Evolutionary conservation across 176 grass and related monocot species (phyloP).

Genomic region (Triticum urartu): DNA sequence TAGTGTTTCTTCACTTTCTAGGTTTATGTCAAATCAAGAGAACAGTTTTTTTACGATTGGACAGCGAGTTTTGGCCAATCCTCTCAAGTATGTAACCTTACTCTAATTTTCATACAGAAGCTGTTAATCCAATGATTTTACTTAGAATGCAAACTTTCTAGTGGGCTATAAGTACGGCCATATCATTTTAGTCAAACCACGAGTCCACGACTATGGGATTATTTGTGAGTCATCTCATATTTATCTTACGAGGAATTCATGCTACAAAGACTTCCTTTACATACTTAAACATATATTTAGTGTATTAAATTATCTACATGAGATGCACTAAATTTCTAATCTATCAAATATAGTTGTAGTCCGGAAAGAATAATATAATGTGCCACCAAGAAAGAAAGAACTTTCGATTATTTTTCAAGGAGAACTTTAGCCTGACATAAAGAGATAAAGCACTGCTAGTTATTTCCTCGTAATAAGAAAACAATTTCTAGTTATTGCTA

Average conservation of each 20-base stretch:
- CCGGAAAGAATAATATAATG: not conserved
- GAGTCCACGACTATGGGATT: not conserved
- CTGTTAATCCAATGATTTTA: not conserved
- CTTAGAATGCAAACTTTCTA: not conserved
- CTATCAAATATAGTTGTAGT: not conserved
- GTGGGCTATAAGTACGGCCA: not conserved
- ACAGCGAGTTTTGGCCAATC: slow-evolving; percentile 84
- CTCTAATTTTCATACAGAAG: slow-evolving; percentile 20
- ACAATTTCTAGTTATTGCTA: not conserved
- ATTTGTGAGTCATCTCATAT: not conserved
- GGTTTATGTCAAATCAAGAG: slow-evolving; percentile 99
- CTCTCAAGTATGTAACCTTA: slow-evolving; percentile 75
- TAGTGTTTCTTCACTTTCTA: slow-evolving; percentile 96
- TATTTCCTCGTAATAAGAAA: too few species aligned
- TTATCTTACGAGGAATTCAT: not conserved
- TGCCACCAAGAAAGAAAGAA: not conserved
- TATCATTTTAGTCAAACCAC: not conserved
- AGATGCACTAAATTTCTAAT: not conserved
- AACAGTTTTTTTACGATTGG: slow-evolving; percentile 95
- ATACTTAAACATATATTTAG: not conserved
- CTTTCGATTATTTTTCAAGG: not conserved
- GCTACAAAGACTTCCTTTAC: not conserved
- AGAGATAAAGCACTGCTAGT: not conserved
- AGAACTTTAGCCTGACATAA: not conserved
- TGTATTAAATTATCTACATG: not conserved